Conservation (phyloP, 805 yeast species). For the Scheffersomyces ergatensis region DNA sequence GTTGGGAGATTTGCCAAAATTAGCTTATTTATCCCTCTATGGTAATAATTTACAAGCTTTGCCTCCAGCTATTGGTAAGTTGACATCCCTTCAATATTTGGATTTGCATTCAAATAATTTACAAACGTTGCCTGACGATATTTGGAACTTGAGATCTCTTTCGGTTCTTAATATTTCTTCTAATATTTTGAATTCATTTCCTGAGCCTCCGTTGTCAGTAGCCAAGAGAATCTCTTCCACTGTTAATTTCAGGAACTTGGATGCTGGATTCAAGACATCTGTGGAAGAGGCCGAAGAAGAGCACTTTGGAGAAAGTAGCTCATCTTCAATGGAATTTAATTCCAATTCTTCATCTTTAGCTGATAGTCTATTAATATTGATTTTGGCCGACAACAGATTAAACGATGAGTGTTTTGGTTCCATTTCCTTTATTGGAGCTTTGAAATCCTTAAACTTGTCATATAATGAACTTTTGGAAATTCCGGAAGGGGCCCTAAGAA, state of each 20-base stretch:
- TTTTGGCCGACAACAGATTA: slow-evolving; percentile 80
- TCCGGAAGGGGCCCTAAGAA: slow-evolving; percentile 66
- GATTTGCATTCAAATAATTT: slow-evolving; percentile 86
- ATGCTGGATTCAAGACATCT: neutral
- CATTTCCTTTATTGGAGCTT: slow-evolving; percentile 54
- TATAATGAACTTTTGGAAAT: slow-evolving; percentile 84
- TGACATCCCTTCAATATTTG: slow-evolving; percentile 58
- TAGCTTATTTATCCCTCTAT: slow-evolving; percentile 66
- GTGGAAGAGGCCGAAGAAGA: neutral
- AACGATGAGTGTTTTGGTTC: slow-evolving; percentile 73
- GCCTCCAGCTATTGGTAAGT: slow-evolving; percentile 63
- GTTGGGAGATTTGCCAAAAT: slow-evolving; percentile 54
- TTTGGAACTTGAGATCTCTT: slow-evolving; percentile 62
- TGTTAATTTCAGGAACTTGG: slow-evolving; percentile 17
- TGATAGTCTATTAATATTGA: slow-evolving; percentile 53
- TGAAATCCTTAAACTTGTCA: slow-evolving; percentile 69
- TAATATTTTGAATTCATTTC: slow-evolving; percentile 60
- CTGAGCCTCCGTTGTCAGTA: slow-evolving; percentile 44
- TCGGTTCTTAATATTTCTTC: slow-evolving; percentile 68
- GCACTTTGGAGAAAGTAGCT: slow-evolving; percentile 2
- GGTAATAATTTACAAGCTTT: slow-evolving; percentile 71
- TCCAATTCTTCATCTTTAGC: slow-evolving; percentile 24
- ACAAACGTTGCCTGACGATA: slow-evolving; percentile 61
- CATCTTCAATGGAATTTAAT: slow-evolving; percentile 5
- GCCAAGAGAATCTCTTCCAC: slow-evolving; percentile 31